Evolutionary conservation across 228 moss, liverwort and hornwort genomes (phyloP).

Genomic region (Sphagnum magellanicum): DNA sequence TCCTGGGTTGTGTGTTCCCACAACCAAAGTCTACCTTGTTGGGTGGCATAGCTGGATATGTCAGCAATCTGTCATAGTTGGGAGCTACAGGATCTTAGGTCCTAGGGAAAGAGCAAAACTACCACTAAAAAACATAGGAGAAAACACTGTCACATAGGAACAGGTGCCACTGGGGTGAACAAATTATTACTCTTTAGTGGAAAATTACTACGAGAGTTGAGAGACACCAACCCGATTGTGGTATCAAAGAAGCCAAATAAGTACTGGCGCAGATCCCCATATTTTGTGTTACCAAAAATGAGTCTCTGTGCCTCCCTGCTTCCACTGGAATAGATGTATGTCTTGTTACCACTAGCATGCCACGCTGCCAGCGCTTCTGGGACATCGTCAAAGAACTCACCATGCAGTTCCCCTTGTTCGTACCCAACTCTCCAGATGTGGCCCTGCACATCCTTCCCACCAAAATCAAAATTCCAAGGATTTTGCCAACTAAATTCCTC

Average conservation of each 20-base stretch:
- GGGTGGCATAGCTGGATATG: background rate
- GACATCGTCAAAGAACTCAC: constrained; percentile 82
- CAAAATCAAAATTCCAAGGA: background rate
- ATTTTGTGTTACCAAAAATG: constrained; percentile 81
- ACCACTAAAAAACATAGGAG: too few species aligned
- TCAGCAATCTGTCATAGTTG: background rate
- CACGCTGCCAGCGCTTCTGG: constrained; percentile 73
- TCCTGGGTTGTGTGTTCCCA: too few species aligned
- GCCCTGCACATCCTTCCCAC: constrained; percentile 35
- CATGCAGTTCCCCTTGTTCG: constrained; percentile 73
- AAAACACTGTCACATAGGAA: too few species aligned
- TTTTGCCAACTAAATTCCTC: too few species aligned
- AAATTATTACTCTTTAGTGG: background rate
- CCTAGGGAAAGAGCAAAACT: background rate
- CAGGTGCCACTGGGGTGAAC: too few species aligned
- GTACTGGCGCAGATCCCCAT: constrained; percentile 78
- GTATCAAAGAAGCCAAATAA: constrained; percentile 95
- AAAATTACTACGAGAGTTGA: background rate
- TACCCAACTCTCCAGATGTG: constrained; percentile 97
- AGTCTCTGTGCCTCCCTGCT: constrained; percentile 96
- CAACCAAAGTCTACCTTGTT: too few species aligned
- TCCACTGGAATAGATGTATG: constrained; percentile 95
- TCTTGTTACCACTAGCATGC: constrained; percentile 61
- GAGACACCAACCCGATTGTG: constrained; percentile 64
- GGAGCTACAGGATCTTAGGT: background rate